Percentiles rank a stretch among this genome's conserved stretches.
Evolutionary conservation across 2,329 filamentous ascomycete genomes (phyloP).

Genomic region (Neopestalotiopsis clavispora): DNA sequence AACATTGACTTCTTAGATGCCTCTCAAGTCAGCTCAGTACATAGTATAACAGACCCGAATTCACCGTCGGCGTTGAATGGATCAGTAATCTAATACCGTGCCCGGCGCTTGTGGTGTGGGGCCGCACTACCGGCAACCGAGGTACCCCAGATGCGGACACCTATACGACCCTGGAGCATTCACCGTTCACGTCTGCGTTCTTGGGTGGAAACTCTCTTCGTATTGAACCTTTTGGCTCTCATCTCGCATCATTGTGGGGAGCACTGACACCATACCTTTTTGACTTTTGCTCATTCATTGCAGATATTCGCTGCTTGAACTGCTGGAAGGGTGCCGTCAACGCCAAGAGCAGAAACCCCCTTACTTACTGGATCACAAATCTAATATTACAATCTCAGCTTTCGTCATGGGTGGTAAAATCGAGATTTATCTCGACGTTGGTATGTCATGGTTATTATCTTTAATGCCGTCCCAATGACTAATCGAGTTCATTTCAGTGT

Average conservation of each 20-base stretch:
- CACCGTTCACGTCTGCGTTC: neutral
- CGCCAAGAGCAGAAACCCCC: neutral
- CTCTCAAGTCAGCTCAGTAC: neutral
- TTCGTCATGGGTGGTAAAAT: conserved; percentile 64
- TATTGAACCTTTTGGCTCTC: neutral
- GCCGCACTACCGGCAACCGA: conserved; percentile 10
- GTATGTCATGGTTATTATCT: conserved; percentile 44
- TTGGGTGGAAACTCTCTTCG: neutral
- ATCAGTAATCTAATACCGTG: conserved; percentile 10
- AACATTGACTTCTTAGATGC: neutral
- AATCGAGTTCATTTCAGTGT: conserved; percentile 53
- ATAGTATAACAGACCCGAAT: neutral
- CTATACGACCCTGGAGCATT: neutral
- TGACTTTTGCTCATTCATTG: neutral
- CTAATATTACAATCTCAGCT: neutral
- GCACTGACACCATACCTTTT: neutral
- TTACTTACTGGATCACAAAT: neutral
- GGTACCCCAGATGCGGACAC: neutral
- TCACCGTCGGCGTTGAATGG: neutral
- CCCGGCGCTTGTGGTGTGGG: conserved; percentile 7
- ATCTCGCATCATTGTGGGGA: neutral
- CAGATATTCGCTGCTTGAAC: neutral
- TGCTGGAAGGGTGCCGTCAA: neutral
- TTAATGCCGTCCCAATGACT: conserved; percentile 20
- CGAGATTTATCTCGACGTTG: conserved; percentile 70